These are phyloP conservation scores for Nicotiana knightiana DNA, from an alignment of 257 asterid genomes.

Conservation along the genomic window DNA sequence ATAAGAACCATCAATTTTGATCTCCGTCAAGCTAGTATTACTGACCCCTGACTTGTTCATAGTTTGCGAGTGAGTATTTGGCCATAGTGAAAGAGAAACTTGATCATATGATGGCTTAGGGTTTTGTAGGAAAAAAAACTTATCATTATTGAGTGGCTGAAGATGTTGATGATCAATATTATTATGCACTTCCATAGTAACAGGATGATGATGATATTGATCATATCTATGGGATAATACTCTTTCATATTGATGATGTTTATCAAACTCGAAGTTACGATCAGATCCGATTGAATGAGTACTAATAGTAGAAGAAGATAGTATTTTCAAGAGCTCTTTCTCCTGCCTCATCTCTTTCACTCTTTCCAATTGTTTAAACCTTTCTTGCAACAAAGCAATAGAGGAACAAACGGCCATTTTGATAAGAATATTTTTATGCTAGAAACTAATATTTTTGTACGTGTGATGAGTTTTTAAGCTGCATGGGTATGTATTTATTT, in stretches of 20 bases:
- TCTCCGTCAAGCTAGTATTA: background rate
- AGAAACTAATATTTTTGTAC: background rate
- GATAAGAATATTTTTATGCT: background rate
- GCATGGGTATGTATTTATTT: slow-evolving; percentile 8
- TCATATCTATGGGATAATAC: background rate
- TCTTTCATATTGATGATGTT: too few species aligned
- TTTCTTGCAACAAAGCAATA: slow-evolving; percentile 32
- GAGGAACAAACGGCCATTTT: slow-evolving; percentile 17
- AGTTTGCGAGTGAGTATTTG: slow-evolving; percentile 3
- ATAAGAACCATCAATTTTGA: slow-evolving; percentile 2
- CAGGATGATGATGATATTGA: background rate
- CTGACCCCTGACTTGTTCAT: slow-evolving; percentile 11
- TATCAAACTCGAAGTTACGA: too few species aligned
- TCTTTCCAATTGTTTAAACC: slow-evolving; percentile 30
- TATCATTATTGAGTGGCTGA: background rate
- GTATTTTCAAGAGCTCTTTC: slow-evolving; percentile 18
- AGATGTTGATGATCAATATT: background rate
- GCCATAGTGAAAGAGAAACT: slow-evolving; percentile 21
- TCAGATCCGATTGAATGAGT: too few species aligned
- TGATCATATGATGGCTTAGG: slow-evolving; percentile 9
- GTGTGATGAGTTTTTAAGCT: background rate
- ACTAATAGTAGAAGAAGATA: background rate
- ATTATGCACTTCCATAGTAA: background rate
- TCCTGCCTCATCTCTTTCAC: slow-evolving; percentile 32
- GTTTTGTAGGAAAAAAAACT: background rate